Evolutionary conservation across 2,329 filamentous ascomycete genomes (phyloP).

Genomic region (Cercospora sp.): DNA sequence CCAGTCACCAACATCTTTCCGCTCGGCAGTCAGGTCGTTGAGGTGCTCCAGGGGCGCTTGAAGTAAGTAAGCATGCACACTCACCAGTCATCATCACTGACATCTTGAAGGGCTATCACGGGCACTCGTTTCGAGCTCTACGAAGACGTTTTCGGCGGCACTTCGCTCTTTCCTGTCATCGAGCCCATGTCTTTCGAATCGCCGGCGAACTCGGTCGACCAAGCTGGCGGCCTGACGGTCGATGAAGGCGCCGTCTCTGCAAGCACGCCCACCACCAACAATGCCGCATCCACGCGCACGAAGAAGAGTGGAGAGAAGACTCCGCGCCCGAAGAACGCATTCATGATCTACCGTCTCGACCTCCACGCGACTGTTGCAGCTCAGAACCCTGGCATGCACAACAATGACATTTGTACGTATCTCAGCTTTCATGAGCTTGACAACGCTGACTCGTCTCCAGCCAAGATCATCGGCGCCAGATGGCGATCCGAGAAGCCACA

Average conservation of each 20-base stretch:
- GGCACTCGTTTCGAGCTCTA: conserved; percentile 12
- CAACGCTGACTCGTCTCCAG: no score
- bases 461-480: no score
- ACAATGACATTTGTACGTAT: conserved; percentile 28
- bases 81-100: no score
- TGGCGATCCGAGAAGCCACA: neutral
- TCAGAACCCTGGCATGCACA: conserved; percentile 18
- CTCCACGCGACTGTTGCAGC: conserved; percentile 17
- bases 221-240: conserved; percentile 11
- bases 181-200: conserved; percentile 14
- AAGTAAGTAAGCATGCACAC: no score
- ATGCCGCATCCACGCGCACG: conserved; percentile 18
- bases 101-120: no score
- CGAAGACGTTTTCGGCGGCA: conserved; percentile 5
- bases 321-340: conserved; percentile 19
- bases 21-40: conserved; percentile 10
- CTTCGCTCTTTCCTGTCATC: conserved; percentile 8
- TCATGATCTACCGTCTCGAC: conserved; percentile 25
- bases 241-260: conserved; percentile 18
- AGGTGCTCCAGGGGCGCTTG: conserved; percentile 6
- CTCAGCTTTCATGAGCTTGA: no score
- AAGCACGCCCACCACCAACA: conserved; percentile 18
- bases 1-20: conserved; percentile 15
- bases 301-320: conserved; percentile 17
- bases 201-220: conserved; percentile 12